Conservation (phyloP, 2,329 filamentous ascomycete genomes). For the Trichophyton simii region DNA sequence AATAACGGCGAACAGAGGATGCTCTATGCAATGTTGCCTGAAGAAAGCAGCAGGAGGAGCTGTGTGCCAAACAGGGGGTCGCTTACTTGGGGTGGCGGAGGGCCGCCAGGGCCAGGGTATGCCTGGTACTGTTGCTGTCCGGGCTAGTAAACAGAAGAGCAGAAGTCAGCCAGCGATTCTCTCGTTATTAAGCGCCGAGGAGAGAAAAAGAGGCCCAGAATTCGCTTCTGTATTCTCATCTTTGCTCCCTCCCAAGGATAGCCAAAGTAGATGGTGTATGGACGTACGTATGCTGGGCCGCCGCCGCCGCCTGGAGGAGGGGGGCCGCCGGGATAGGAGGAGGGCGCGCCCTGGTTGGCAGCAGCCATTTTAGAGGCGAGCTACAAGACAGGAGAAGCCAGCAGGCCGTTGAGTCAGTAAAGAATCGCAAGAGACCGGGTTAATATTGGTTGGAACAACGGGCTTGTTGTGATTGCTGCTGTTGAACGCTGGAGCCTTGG, state of each 20-base stretch:
- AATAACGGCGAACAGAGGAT: conserved; percentile 13
- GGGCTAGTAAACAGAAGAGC: conserved; percentile 9
- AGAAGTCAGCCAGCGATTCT: neutral
- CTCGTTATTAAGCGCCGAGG: neutral
- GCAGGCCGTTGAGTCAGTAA: neutral
- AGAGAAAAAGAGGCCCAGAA: neutral
- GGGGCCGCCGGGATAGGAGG: conserved; percentile 21
- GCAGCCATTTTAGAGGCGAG: conserved; percentile 28
- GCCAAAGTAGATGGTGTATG: neutral
- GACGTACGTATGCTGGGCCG: conserved; percentile 43
- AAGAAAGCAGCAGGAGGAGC: neutral
- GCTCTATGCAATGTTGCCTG: conserved; percentile 11
- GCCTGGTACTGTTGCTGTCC: conserved; percentile 14
- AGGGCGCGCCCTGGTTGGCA: conserved; percentile 23
- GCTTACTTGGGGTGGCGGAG: conserved; percentile 3
- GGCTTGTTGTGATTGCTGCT: neutral
- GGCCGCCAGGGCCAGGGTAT: conserved; percentile 5
- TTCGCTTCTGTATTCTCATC: neutral
- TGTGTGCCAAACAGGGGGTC: neutral
- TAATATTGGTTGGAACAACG: neutral
- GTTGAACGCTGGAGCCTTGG: neutral
- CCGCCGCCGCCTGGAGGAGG: conserved; percentile 19
- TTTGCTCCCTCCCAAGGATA: neutral
- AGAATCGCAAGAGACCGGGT: neutral
- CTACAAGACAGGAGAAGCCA: conserved; percentile 13